Percentiles rank a stretch among this genome's conserved stretches.
These are phyloP conservation scores for Podaxis sp. DNA, from an alignment of 768 basidiomycete species.

Conservation along the genomic window DNA sequence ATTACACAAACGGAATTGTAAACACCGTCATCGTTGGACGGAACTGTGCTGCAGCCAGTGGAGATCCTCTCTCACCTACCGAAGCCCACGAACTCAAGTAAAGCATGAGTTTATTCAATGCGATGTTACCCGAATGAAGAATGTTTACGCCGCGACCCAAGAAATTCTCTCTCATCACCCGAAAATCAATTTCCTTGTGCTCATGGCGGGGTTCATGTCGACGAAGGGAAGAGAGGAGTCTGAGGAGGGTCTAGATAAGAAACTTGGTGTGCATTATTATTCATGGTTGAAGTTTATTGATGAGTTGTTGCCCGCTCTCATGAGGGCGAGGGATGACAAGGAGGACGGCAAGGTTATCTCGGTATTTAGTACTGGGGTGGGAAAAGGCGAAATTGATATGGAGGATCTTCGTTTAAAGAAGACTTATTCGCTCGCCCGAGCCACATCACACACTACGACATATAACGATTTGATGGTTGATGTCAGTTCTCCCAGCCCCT, in stretches of 20 bases:
- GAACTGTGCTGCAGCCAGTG: conserved; percentile 43
- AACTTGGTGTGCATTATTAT: conserved; percentile 43
- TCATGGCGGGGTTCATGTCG: conserved; percentile 40
- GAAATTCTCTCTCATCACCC: conserved; percentile 29
- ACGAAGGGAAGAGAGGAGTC: conserved; percentile 31
- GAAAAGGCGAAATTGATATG: conserved; percentile 29
- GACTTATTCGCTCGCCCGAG: conserved; percentile 27
- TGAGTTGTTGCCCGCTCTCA: conserved; percentile 38
- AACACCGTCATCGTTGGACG: conserved; percentile 48
- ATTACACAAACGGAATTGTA: conserved; percentile 37
- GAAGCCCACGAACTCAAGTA: conserved; percentile 16
- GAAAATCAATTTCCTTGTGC: conserved; percentile 47
- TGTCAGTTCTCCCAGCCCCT: conserved; percentile 21
- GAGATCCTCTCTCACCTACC: conserved; percentile 35
- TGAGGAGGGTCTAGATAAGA: conserved; percentile 28
- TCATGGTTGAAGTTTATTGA: conserved; percentile 43
- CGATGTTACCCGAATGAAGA: conserved; percentile 41
- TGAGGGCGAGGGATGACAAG: conserved; percentile 35
- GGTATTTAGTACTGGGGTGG: conserved; percentile 30
- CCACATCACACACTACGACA: conserved; percentile 26
- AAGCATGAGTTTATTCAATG: conserved; percentile 40
- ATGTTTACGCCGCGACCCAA: conserved; percentile 29
- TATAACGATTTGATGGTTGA: conserved; percentile 49
- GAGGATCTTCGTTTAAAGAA: conserved; percentile 46
- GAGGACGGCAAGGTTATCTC: conserved; percentile 48